phyloP scores from a whole-genome alignment of 805 yeast species.

The Saccharomyces eubayanus region DNA sequence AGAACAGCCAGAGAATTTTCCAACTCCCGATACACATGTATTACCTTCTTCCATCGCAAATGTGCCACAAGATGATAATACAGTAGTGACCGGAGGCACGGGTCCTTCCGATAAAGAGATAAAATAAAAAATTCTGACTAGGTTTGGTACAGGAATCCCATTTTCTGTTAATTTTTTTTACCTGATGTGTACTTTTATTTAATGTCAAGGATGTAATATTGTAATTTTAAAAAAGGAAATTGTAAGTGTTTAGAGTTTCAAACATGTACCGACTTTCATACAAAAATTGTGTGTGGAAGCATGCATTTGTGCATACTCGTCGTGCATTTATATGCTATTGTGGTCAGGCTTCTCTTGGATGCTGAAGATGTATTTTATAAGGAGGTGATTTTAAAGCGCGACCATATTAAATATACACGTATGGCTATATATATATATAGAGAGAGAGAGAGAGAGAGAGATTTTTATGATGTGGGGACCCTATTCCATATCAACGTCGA shows the following conservation, averaged over 20 bases:
- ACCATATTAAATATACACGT: not conserved
- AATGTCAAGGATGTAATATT: not conserved
- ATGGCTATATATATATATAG: not conserved
- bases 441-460: too few relatives aligned
- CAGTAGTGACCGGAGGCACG: not conserved
- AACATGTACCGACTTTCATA: not conserved
- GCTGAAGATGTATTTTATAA: not conserved
- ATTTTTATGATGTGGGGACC: constrained; percentile 7
- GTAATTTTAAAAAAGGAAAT: not conserved
- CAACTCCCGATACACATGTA: not conserved
- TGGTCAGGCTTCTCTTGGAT: not conserved
- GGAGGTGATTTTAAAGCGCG: not conserved
- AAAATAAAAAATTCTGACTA: not conserved
- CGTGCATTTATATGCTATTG: not conserved
- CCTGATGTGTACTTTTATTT: not conserved
- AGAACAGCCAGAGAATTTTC: not conserved
- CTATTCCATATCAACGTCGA: constrained; percentile 60
- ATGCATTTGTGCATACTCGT: not conserved
- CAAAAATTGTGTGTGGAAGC: not conserved
- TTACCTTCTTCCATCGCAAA: not conserved
- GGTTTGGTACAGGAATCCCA: not conserved
- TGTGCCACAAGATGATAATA: not conserved
- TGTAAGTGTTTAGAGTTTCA: not conserved
- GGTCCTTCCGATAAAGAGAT: not conserved
- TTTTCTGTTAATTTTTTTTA: too few relatives aligned